Base-by-base conservation (phyloP, 805 yeast species). In the Metschnikowia aberdeeniae region DNA sequence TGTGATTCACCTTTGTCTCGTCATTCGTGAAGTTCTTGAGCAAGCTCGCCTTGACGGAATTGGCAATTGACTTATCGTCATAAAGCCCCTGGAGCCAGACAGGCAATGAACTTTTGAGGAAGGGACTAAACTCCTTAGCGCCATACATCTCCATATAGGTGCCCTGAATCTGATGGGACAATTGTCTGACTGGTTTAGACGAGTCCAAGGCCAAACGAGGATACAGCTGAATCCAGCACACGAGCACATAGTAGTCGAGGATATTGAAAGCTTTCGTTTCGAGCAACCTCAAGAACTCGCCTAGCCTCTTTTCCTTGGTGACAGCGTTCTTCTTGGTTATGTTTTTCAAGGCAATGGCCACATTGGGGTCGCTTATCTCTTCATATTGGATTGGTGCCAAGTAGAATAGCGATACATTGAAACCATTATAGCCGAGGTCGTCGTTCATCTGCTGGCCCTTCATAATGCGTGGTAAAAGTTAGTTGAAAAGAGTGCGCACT, bases 261-360 rank as follows among this genome's bases (percentile, higher is more conserved):
- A 57, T 57, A 28, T 52, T 50, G 2, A 61, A 55, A 6, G 45
- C 32, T 60, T 47, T 3, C 7, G 36, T 77, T 3, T 61, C 55
- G 3, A 71, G 55, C 27, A 84, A 59, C 6, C 49, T 49, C 28
- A 59, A 45, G 36, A 70, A 56, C 34, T 86, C 95, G 5, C 53
- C 59, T 22, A 89, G 67, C 1, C 93, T 89, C 59, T 84, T 86
- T 54, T 88, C 96, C 58, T 82, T 86, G 0, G 98, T 92, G n/a
- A 80, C 82, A 6, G 83, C 76, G 57, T 89, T 96, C 58, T 85
- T 79, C 63, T 89, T 90, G 60, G 84, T 60, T 40, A 90, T 63
- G 8, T 86, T 79, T 59, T 86, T 89, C 70, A 89, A 84, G n/a
- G 82, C 69, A 9, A 89, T 68, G 35, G 77, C 76, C 45, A 85